Evolutionary conservation across 108 stramenopile genomes (phyloP).

Genomic region (Ochromonas danica): DNA sequence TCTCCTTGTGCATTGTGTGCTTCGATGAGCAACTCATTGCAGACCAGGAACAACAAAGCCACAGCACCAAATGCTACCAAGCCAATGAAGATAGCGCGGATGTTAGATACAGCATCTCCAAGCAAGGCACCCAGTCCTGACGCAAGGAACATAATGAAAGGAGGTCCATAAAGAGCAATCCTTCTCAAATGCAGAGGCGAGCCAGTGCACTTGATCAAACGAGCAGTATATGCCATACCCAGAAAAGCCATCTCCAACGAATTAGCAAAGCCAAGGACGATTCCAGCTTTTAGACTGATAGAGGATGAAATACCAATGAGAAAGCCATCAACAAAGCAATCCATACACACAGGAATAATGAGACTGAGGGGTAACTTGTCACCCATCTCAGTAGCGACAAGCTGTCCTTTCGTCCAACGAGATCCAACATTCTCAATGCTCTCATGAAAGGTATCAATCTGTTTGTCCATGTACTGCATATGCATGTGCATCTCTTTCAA

Average conservation of each 20-base stretch:
- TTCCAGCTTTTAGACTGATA: background rate
- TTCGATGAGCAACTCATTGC: conserved; percentile 26
- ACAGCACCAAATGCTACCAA: background rate
- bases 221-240: conserved; percentile 21
- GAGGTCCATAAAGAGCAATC: background rate
- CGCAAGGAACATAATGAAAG: background rate
- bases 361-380: background rate
- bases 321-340: conserved; percentile 19
- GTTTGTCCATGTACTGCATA: conserved; percentile 18
- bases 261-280: conserved; percentile 13
- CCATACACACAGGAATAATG: conserved; percentile 1
- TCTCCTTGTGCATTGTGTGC: background rate
- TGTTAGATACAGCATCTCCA: background rate
- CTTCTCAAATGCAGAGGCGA: background rate
- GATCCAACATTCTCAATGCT: background rate
- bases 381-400: background rate
- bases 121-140: background rate
- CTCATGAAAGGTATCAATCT: background rate
- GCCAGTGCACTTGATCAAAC: conserved; percentile 10
- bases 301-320: background rate
- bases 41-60: conserved; percentile 17
- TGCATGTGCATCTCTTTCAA: conserved; percentile 3
- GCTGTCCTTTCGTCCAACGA: background rate
- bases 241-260: conserved; percentile 1
- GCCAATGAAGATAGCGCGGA: background rate